Percentiles rank a stretch among this genome's conserved stretches.
Conservation (phyloP, 371 early-diverging fungal species). For the Apophysomyces sp. region DNA sequence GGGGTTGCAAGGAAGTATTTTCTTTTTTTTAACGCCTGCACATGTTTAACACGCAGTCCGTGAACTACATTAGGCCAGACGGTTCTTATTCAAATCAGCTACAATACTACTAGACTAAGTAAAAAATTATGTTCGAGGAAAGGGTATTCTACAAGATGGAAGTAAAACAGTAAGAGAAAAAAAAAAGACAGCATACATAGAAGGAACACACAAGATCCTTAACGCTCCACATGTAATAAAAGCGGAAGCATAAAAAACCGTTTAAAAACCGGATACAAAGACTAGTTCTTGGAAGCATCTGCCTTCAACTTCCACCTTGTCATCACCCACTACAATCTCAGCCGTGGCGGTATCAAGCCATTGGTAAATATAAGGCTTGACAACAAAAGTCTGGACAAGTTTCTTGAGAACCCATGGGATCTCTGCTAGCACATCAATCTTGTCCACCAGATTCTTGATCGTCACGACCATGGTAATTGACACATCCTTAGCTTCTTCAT, state of each 20-base stretch:
- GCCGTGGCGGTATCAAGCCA: slow-evolving; percentile 73
- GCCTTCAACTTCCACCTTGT: slow-evolving; percentile 57
- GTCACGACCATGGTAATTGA: slow-evolving; percentile 61
- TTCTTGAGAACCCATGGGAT: slow-evolving; percentile 88
- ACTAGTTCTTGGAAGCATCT: slow-evolving; percentile 69
- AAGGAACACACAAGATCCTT: neutral
- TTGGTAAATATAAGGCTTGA: slow-evolving; percentile 92
- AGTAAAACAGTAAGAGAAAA: neutral
- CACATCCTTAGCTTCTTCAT: slow-evolving; percentile 52
- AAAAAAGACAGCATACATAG: neutral
- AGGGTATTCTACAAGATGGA: slow-evolving; percentile 2
- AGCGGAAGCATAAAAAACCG: neutral
- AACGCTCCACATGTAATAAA: neutral
- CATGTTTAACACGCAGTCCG: neutral
- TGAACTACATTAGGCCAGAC: too few relatives aligned
- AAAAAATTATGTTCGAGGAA: neutral
- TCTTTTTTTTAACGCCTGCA: neutral
- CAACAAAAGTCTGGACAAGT: slow-evolving; percentile 88
- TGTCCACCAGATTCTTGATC: slow-evolving; percentile 63
- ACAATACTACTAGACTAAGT: slow-evolving; percentile 1
- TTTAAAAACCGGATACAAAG: slow-evolving; percentile 52
- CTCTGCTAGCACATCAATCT: slow-evolving; percentile 86
- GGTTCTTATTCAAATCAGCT: neutral
- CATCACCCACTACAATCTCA: slow-evolving; percentile 67
- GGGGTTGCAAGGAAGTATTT: too few relatives aligned